These are phyloP conservation scores for Sclerotinia spermophila DNA, from an alignment of 2,329 filamentous ascomycete genomes.

Conservation along the genomic window DNA sequence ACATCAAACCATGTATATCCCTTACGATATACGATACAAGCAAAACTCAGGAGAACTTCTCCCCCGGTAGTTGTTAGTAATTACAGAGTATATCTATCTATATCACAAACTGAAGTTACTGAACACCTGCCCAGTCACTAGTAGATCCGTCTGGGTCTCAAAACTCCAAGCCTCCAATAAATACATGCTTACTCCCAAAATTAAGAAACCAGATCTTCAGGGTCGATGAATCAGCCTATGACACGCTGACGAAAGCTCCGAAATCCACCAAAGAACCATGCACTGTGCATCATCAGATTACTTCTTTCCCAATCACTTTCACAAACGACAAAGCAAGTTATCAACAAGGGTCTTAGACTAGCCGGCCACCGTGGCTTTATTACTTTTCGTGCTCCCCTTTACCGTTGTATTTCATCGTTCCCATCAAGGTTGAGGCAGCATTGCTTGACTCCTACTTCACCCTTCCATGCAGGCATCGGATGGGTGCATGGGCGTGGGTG, in stretches of 20 bases:
- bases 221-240: slow-evolving; percentile 10
- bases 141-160: not conserved
- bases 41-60: not conserved
- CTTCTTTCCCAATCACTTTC: not conserved
- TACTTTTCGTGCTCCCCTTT: not conserved
- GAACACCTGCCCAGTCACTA: too few relatives aligned
- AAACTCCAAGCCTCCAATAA: not conserved
- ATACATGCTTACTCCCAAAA: not conserved
- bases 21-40: not conserved
- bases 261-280: not conserved
- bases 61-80: not conserved
- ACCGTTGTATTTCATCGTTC: not conserved
- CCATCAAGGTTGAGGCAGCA: not conserved
- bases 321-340: not conserved
- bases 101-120: not conserved
- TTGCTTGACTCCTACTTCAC: not conserved
- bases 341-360: not conserved
- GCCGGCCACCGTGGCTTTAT: not conserved
- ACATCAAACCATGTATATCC: not conserved
- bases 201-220: not conserved
- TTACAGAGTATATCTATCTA: too few relatives aligned
- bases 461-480: slow-evolving; percentile 5
- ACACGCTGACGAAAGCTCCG: not conserved
- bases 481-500: not conserved
- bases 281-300: not conserved